Conservation (phyloP, 108 stramenopile genomes). For the Cyclostephanos tholiformis region DNA sequence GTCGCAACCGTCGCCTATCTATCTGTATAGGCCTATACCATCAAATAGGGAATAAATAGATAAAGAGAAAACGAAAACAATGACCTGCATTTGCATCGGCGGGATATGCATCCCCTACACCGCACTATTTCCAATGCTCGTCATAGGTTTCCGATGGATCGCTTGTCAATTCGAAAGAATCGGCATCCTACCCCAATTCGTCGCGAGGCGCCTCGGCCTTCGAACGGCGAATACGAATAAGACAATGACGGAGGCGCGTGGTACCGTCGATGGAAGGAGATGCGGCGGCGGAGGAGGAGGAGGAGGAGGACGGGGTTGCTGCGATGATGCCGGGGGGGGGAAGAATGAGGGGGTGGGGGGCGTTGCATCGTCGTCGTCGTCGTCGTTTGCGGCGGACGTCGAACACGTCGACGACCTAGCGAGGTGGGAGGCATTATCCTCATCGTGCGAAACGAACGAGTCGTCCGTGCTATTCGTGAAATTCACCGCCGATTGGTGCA, state of each 20-base stretch:
- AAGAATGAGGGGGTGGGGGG: too few species aligned
- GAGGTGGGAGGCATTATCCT: conserved; percentile 16
- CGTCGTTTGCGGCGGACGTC: too few species aligned
- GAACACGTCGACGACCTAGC: conserved; percentile 22
- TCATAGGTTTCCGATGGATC: conserved; percentile 62
- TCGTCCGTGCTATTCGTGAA: conserved; percentile 55
- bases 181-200: conserved; percentile 58
- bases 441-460: not conserved
- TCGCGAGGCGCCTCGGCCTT: conserved; percentile 47
- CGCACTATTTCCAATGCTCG: conserved; percentile 70
- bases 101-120: conserved; percentile 87
- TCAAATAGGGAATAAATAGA: too few species aligned
- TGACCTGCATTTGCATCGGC: conserved; percentile 74
- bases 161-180: conserved; percentile 32
- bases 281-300: too few species aligned
- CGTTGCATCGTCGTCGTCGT: too few species aligned
- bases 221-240: too few species aligned
- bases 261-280: too few species aligned
- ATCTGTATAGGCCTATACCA: not conserved
- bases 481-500: conserved; percentile 90
- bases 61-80: too few species aligned
- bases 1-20: not conserved
- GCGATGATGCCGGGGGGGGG: too few species aligned
- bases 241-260: too few species aligned
- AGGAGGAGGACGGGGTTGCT: too few species aligned